Conservation (phyloP, 2,329 filamentous ascomycete genomes). For the Didymella sp. region DNA sequence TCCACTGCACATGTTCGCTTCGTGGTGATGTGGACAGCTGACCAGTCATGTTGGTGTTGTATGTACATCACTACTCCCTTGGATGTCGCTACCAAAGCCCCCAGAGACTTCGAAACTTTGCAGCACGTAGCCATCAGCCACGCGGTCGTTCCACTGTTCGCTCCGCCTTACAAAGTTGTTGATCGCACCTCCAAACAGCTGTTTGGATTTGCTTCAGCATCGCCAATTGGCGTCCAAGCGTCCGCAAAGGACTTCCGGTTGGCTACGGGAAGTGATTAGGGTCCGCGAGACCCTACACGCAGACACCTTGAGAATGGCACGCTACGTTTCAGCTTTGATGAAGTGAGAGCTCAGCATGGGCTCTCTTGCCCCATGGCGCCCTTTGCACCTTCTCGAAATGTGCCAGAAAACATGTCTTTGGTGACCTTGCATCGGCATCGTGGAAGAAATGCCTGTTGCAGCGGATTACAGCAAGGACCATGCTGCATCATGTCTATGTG, state of each 20-base stretch:
- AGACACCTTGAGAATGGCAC: conserved; percentile 16
- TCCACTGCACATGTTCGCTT: conserved; percentile 9
- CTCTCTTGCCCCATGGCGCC: conserved; percentile 10
- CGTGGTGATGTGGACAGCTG: conserved; percentile 1
- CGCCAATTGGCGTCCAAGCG: neutral
- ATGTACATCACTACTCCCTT: conserved; percentile 14
- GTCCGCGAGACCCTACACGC: conserved; percentile 16
- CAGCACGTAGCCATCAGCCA: conserved; percentile 16
- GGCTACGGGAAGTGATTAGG: conserved; percentile 15
- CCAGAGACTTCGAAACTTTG: conserved; percentile 1
- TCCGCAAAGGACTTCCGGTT: conserved; percentile 2
- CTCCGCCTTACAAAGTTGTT: conserved; percentile 10
- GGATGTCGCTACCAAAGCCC: conserved; percentile 9
- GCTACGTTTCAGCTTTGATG: conserved; percentile 36
- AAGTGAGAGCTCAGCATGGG: conserved; percentile 8
- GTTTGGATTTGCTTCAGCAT: conserved; percentile 5
- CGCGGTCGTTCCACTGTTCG: conserved; percentile 12
- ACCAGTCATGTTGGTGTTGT: conserved; percentile 10
- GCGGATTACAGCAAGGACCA: conserved; percentile 15
- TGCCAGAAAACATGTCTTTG: conserved; percentile 25
- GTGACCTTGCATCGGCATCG: conserved; percentile 9
- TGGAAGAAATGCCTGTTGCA: conserved; percentile 12
- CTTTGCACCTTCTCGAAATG: conserved; percentile 27
- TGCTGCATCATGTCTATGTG: conserved; percentile 6
- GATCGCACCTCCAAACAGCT: conserved; percentile 10